Evolutionary conservation across 2,329 filamentous ascomycete species (phyloP).

Genomic region (Cladosporium austrohemisphaericum): DNA sequence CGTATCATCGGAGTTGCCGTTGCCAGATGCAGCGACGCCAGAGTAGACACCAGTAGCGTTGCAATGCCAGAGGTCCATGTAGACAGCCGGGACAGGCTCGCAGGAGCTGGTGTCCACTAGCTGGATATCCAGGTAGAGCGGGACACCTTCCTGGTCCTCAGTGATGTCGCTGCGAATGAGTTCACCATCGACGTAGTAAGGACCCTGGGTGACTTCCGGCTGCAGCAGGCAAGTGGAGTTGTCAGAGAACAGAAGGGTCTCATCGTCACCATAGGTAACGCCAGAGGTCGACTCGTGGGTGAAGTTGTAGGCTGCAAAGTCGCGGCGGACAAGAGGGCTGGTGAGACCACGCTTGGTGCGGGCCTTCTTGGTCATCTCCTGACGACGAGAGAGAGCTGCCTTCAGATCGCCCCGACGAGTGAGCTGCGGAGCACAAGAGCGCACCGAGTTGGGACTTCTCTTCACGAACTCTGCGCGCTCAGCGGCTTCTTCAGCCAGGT

Average conservation of each 20-base stretch:
- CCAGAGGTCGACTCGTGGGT: conserved; percentile 22
- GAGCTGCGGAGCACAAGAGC: conserved; percentile 22
- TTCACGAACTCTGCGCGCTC: conserved; percentile 23
- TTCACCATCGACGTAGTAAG: conserved; percentile 35
- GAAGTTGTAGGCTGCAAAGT: conserved; percentile 24
- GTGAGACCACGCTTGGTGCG: conserved; percentile 21
- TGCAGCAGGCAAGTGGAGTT: conserved; percentile 28
- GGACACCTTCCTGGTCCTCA: conserved; percentile 40
- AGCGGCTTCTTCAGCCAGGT: conserved; percentile 21
- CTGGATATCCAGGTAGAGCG: conserved; percentile 41
- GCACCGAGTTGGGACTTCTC: conserved; percentile 22
- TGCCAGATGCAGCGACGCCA: conserved; percentile 28
- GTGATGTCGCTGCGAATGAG: conserved; percentile 37
- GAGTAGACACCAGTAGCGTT: conserved; percentile 46
- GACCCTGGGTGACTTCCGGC: conserved; percentile 25
- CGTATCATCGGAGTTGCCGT: conserved; percentile 39
- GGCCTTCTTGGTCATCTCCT: conserved; percentile 21
- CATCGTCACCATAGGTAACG: conserved; percentile 22
- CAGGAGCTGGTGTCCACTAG: conserved; percentile 42
- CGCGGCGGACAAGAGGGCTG: conserved; percentile 23
- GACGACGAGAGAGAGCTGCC: conserved; percentile 22
- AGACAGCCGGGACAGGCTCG: conserved; percentile 38
- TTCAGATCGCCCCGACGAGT: conserved; percentile 21
- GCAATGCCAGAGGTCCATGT: conserved; percentile 45
- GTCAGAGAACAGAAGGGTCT: conserved; percentile 17